Base-by-base conservation (phyloP, 1,284 basidiomycete species). In the Cerrena zonata region DNA sequence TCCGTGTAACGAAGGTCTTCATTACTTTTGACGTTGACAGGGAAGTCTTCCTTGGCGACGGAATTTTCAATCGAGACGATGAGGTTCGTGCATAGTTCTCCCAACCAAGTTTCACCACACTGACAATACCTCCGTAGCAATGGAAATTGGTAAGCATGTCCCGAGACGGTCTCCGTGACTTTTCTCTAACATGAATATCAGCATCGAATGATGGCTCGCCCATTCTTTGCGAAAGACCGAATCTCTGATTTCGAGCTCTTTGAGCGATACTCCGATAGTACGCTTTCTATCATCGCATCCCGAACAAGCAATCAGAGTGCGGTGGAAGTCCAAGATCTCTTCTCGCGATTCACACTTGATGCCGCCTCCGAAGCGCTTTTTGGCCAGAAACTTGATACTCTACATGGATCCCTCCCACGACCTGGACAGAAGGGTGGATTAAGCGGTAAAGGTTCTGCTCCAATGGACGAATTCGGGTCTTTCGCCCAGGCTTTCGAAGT, bases 51-150 rank as follows among this genome's bases (percentile, higher is more conserved):
- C 69, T 86, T 24, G 85, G 84, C 2, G 72, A 77, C 56, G 85
- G 85, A 10, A 86, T 88, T 45, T 87, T 88, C 66, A 87, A 88
- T 57, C 74, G 84, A 21, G 83, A 85, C 63, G 84, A 82, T 60
- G 76, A 82, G 66, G 80, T 79, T 58, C 64, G 71, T 56, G 37
- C 47, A 44, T 39, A n/a, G n/a, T 34, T 7, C 42, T 23, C 50
- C 51, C 47, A 43, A 22, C 24, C 39, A 30, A 47, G 23, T 43
- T 55, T 34, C 51, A 25, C 53, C 49, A n/a, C 47, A 23, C 42
- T 51, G 26, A 21, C 23, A 47, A 44, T 34, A 51, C 46, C 37
- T n/a, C 26, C 22, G 30, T 44, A 79, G 76, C 64, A 66, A 50
- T 81, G 78, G 79, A 79, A 75, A 67, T 73, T 70, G 51, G 60